Percentiles rank a stretch among this genome's conserved stretches.
Evolutionary conservation across 208 protist genomes (phyloP).

Genomic region (Acanthamoeba lenticulata): DNA sequence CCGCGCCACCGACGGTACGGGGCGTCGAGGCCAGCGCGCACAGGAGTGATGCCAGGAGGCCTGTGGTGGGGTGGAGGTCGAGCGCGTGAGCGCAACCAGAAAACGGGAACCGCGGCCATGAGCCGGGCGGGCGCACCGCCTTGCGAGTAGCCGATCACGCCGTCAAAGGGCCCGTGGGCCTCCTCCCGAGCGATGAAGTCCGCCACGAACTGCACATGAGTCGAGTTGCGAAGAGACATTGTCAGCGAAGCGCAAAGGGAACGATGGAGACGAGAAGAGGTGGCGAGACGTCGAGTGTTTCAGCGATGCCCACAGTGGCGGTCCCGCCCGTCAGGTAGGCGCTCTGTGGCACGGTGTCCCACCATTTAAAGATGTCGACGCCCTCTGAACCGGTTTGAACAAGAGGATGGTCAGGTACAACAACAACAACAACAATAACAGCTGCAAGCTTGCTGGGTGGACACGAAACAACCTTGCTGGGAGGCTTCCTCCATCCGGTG

Average conservation of each 20-base stretch:
- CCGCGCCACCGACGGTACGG: neutral
- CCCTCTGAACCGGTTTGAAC: neutral
- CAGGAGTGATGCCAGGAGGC: neutral
- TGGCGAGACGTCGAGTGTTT: neutral
- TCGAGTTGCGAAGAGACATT: no score
- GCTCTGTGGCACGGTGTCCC: neutral
- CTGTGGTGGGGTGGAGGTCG: neutral
- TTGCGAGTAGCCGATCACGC: neutral
- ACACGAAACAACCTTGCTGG: neutral
- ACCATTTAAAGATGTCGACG: neutral
- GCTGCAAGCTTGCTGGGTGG: neutral
- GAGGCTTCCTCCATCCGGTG: constrained; percentile 18
- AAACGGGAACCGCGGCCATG: neutral
- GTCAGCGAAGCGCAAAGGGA: no score
- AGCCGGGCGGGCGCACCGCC: neutral
- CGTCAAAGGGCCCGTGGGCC: neutral
- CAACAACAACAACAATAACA: neutral
- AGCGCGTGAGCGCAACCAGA: neutral
- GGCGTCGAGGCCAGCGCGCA: neutral
- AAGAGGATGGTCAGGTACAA: neutral
- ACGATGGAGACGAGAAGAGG: neutral
- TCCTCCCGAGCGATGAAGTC: neutral
- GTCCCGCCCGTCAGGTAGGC: neutral
- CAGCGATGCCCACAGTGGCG: neutral
- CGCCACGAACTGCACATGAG: neutral